phyloP scores from a whole-genome alignment of 179 eudicot species.

The Amaranthus tricolor region DNA sequence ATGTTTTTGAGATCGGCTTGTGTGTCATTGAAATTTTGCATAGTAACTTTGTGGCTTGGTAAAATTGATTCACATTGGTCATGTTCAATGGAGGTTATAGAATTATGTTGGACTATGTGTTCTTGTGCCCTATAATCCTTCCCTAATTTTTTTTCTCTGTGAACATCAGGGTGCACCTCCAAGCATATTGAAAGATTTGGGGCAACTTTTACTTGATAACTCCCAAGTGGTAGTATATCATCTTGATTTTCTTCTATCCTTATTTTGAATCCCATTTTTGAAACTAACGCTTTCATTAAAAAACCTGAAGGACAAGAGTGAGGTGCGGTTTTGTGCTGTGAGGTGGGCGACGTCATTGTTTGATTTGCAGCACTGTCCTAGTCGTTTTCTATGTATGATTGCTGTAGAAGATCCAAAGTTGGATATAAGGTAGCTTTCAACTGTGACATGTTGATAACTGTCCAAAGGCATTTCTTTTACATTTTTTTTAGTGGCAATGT shows the following conservation, averaged over 20 bases:
- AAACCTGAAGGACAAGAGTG: constrained; percentile 67
- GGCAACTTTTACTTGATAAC: constrained; percentile 69
- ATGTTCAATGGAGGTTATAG: constrained; percentile 3
- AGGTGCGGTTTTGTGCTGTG: constrained; percentile 95
- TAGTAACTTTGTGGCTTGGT: neutral
- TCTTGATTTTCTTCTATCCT: neutral
- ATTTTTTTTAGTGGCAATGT: neutral
- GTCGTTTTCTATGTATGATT: constrained; percentile 91
- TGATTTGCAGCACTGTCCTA: constrained; percentile 82
- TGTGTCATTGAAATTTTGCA: neutral
- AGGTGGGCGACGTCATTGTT: constrained; percentile 95
- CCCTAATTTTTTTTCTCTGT: constrained; percentile 11
- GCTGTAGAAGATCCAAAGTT: constrained; percentile 84
- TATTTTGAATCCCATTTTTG: constrained; percentile 3
- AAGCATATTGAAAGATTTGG: constrained; percentile 64
- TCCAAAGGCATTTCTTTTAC: neutral
- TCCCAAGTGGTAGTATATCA: constrained; percentile 64
- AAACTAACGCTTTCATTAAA: constrained; percentile 9
- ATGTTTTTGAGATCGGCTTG: neutral
- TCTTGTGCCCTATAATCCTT: neutral
- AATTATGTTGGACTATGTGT: neutral
- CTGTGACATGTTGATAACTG: constrained; percentile 9
- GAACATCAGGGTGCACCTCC: constrained; percentile 65
- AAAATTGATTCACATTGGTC: constrained; percentile 1
- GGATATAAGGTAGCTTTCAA: constrained; percentile 73